Evolutionary conservation across 2,329 filamentous ascomycete species (phyloP), one percentile per base, ranked within the genome.

Genomic region (Diplodia sapinea): DNA sequence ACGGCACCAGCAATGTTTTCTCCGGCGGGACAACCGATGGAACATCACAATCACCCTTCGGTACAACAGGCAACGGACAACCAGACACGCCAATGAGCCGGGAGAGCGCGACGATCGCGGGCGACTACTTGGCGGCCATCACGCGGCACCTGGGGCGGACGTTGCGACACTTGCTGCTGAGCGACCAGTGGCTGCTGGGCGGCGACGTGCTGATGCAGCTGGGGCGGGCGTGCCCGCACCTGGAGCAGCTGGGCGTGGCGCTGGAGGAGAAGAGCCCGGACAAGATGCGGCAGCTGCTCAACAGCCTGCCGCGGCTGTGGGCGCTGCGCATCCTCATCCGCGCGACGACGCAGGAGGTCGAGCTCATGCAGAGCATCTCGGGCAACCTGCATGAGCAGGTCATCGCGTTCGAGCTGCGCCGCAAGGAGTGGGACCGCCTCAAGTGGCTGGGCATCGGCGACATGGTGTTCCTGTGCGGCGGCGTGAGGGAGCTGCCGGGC

Each of bases 241-340:
- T 89, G 15, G 86, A 88, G 69, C 86, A 89, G 71, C 77, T 89
- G 1, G 86, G 82, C 31, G 76, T 88, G 26, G 82, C 85, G 8
- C 78, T 84, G 17, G 78, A 82, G 85, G 85, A 88, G 82, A 87
- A 68, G 75, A 85, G 70, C 79, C 67, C 77, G 20, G 74, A 77
- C 15, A 73, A 73, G 1, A 67, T 81, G 7, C 75, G 76, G 7
- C 69, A 74, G 29, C 72, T 82, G 12, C 69, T 83, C 36, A 71
- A 74, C 0, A 74, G 78, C 26, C 69, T 80, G 0, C 77, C 78
- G 1, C 80, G 81, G 12, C 71, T 84, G 2, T 77, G 72, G 67
- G 80, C 79, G 0, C 31, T 83, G 0, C 77, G 82, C 1, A 69
- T 84, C 23, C 74, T 84, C 11, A 36, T 77, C 6, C 69, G 71